Evolutionary conservation across 345 rosid species (phyloP).

Genomic region (Hirschfeldia incana): DNA sequence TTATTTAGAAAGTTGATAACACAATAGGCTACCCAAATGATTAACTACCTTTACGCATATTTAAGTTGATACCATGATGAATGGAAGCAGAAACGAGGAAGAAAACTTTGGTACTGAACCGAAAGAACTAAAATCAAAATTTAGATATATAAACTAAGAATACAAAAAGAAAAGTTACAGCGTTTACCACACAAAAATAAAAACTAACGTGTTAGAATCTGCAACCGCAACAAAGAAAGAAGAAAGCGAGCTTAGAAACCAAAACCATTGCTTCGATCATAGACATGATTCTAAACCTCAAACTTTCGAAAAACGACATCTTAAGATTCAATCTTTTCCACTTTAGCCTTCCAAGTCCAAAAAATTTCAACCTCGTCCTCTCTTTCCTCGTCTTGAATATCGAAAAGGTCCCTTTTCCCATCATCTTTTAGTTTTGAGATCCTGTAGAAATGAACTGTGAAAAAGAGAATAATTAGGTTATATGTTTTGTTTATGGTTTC

Average conservation of each 20-base stretch:
- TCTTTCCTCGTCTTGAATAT: slow-evolving; percentile 30
- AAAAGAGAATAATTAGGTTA: slow-evolving; percentile 3
- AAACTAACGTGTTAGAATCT: slow-evolving; percentile 19
- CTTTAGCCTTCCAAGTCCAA: slow-evolving; percentile 23
- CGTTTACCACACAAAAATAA: not conserved
- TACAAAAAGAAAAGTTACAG: not conserved
- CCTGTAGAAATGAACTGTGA: not conserved
- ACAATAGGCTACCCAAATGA: too few species aligned
- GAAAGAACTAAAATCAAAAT: not conserved
- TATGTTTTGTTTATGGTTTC: not conserved
- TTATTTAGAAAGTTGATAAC: too few species aligned
- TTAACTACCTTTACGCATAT: too few species aligned
- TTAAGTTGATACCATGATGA: too few species aligned
- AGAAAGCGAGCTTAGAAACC: slow-evolving; percentile 32
- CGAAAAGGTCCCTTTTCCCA: slow-evolving; percentile 13
- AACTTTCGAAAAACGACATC: slow-evolving; percentile 32
- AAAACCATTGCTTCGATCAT: slow-evolving; percentile 31
- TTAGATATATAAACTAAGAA: slow-evolving; percentile 7
- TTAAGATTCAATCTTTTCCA: slow-evolving; percentile 37
- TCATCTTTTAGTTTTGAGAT: not conserved
- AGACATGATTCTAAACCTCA: slow-evolving; percentile 26
- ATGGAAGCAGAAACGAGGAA: too few species aligned
- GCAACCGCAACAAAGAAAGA: slow-evolving; percentile 36
- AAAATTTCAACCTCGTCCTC: slow-evolving; percentile 34
- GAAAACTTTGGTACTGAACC: not conserved